Base-by-base conservation (phyloP, 2,329 filamentous ascomycete species). In the Penicillium decumbens region DNA sequence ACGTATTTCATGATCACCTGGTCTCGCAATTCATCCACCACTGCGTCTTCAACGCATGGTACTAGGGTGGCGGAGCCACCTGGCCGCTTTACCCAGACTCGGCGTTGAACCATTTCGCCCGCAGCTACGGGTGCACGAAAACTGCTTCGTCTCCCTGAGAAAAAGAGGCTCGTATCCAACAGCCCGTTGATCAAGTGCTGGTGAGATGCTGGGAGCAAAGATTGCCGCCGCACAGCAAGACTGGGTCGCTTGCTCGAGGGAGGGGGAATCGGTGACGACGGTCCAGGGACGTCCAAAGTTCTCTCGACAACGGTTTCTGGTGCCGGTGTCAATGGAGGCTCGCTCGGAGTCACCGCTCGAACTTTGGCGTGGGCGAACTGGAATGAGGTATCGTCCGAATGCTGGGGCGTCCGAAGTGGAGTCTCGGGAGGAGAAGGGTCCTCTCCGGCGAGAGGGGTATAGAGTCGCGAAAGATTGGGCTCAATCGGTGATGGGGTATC, bases 1-100 rank as follows among this genome's bases (percentile, higher is more conserved):
- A 84, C 83, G 70, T 97, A 98, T 75, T 97, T 97, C 64, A 83
- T 84, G 60, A 97, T 75, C 49, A 97, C 93, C 77, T 89, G 83
- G 60, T 96, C 93, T 61, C 92, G 87, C 54, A 95, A 85, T 71
- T 96, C 92, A 69, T 98, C 93, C 49, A 97, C 91, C 61, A 97
- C 75, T 65, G 95, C 90, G 62, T 95, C 89, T 63, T 95, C 88
- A 60, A 83, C 80, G 62, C 95, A 87, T 53, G 86, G 83, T 47
- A 98, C 86, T 63, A 93, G 78, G 12, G 93, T 98, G 33, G 92
- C 84, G 49, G 92, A 96, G 51, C 85, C 88, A 57, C 85, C 81
- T 18, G 88, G 87, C 63, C 92, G 81, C 76, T 87, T 93, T 66
- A 97, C 92, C 93, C 93, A 98, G 62, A 97, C 84, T 77, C 95